phyloP scores from a whole-genome alignment of 2,329 filamentous ascomycete genomes.

The Bisporella sp. region DNA sequence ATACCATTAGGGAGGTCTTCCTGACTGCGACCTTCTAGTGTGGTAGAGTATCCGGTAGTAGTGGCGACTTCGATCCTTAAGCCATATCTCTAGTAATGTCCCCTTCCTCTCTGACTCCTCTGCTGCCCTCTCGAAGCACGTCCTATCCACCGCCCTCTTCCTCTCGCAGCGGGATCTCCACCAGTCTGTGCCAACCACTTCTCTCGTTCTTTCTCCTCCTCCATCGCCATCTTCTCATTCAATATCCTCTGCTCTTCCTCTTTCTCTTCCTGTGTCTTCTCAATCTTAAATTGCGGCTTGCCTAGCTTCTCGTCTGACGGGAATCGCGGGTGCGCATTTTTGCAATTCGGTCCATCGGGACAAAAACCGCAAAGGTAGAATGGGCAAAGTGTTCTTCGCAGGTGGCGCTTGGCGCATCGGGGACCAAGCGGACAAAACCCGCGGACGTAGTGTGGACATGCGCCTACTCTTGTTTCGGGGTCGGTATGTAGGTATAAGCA shows the following conservation, averaged over 20 bases:
- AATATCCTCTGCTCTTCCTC: conserved; percentile 53
- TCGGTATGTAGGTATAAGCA: conserved; percentile 90
- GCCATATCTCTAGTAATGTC: conserved; percentile 4
- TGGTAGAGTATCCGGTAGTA: too few relatives aligned
- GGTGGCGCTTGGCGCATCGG: conserved; percentile 80
- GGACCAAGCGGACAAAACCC: conserved; percentile 93
- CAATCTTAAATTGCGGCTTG: conserved; percentile 65
- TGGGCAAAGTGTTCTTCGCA: conserved; percentile 70
- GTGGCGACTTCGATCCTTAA: too few relatives aligned
- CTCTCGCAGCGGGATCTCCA: conserved; percentile 21
- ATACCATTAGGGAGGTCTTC: too few relatives aligned
- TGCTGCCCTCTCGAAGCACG: conserved; percentile 26
- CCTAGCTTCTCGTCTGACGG: conserved; percentile 52
- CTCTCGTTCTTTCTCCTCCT: conserved; percentile 37
- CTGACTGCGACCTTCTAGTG: too few relatives aligned
- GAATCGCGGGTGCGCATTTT: conserved; percentile 77
- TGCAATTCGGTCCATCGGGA: conserved; percentile 72
- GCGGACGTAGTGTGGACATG: conserved; percentile 86
- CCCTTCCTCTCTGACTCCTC: conserved; percentile 18
- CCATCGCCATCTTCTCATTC: conserved; percentile 44
- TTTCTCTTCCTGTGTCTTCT: conserved; percentile 45
- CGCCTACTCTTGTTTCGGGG: conserved; percentile 68
- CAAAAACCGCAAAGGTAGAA: conserved; percentile 95
- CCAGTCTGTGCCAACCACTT: conserved; percentile 29
- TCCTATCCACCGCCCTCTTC: conserved; percentile 22